These are phyloP conservation scores for Suhomyces maxii DNA, from an alignment of 1,139 yeast genomes.

Conservation along the genomic window DNA sequence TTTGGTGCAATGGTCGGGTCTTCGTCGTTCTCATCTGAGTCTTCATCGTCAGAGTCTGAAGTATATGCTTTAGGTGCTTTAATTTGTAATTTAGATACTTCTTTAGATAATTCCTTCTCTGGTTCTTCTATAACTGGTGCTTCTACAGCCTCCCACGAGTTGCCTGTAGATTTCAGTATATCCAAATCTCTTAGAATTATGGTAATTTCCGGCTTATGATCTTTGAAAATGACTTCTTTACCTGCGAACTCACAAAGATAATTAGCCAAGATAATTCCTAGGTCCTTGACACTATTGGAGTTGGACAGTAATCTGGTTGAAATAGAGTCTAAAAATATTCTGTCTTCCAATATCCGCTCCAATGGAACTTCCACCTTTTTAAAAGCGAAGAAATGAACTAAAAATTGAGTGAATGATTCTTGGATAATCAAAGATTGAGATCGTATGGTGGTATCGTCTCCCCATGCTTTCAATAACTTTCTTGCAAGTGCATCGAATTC, in stretches of 20 bases:
- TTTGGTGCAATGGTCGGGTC: conserved; percentile 47
- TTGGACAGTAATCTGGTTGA: conserved; percentile 47
- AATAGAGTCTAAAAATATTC: conserved; percentile 40
- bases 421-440: conserved; percentile 38
- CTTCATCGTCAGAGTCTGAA: conserved; percentile 7
- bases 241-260: conserved; percentile 37
- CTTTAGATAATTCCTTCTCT: neutral
- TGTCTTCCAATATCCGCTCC: conserved; percentile 22
- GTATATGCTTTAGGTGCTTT: neutral
- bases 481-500: conserved; percentile 7
- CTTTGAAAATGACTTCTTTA: conserved; percentile 39
- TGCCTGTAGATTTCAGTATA: neutral
- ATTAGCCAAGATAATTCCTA: conserved; percentile 51
- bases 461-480: conserved; percentile 30
- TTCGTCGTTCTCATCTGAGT: conserved; percentile 46
- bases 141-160: conserved; percentile 17
- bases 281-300: conserved; percentile 39
- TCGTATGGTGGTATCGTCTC: conserved; percentile 27
- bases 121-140: conserved; percentile 6
- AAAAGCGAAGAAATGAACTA: conserved; percentile 28
- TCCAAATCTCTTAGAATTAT: neutral
- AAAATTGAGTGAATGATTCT: conserved; percentile 34
- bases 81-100: neutral
- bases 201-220: conserved; percentile 14
- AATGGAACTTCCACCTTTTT: conserved; percentile 18